These are phyloP conservation scores for Vitis rotundifolia DNA, from an alignment of 164 flowering plant species.

Conservation along the genomic window DNA sequence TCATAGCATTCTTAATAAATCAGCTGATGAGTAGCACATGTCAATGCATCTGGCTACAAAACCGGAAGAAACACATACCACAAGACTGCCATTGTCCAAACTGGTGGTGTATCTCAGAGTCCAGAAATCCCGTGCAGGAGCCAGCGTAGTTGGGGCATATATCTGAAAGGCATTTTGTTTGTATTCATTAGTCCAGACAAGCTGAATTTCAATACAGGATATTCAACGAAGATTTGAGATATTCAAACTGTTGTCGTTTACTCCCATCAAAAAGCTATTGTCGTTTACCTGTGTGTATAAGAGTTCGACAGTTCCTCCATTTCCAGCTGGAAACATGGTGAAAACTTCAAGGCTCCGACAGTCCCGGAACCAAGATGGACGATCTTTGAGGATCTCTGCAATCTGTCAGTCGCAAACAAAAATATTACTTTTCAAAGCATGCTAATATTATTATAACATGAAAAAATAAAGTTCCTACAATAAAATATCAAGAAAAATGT, in stretches of 20 bases:
- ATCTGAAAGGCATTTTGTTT: conserved; percentile 39
- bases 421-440: neutral
- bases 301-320: conserved; percentile 90
- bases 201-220: neutral
- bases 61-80: conserved; percentile 52
- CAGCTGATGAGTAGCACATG: neutral
- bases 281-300: conserved; percentile 75
- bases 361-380: conserved; percentile 94
- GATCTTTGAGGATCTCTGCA: conserved; percentile 95
- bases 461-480: too few species aligned
- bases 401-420: conserved; percentile 45
- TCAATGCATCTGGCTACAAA: neutral
- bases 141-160: conserved; percentile 91
- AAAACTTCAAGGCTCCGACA: conserved; percentile 91
- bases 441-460: neutral
- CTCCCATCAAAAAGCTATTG: neutral
- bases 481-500: too few species aligned
- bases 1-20: neutral
- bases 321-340: conserved; percentile 84
- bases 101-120: conserved; percentile 83
- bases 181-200: neutral
- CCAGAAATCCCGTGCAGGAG: conserved; percentile 96
- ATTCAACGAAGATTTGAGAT: neutral
- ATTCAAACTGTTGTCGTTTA: too few species aligned
- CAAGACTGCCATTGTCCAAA: conserved; percentile 88